Evolutionary conservation across 768 basidiomycete genomes (phyloP), one percentile per base, ranked within the genome.

Genomic region (Lyophyllum atratum): DNA sequence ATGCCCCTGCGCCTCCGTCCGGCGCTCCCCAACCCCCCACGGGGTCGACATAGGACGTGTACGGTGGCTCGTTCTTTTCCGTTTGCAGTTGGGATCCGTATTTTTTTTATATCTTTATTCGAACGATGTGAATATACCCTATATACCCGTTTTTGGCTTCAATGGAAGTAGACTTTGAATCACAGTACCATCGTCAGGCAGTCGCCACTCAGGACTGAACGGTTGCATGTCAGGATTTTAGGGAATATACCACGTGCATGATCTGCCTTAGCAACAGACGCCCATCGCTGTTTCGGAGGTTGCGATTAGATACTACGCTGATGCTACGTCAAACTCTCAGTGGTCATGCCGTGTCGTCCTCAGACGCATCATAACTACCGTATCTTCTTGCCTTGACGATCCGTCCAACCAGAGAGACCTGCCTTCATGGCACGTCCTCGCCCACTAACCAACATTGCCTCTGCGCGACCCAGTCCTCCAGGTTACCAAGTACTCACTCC

Each of bases 401-500:
- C 31, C 7, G 21, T 22, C 19, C 34, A 25, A 14, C 26, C 19
- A 12, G 19, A 22, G 15, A 24, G 29, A 25, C 46, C 26, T 28
- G 28, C 48, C 1, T 34, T 15, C 17, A 80, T 81, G 80, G 70
- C 75, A 33, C 74, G 73, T 31, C 75, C 77, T 29, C 66, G 65
- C 50, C 76, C 76, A 22, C 64, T 81, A 24, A 65, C 68, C n/a
- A 74, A 72, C 54, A 43, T 74, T 25, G 59, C 73, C 25, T 73
- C 76, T 37, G 70, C 72, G 31, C 62, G 70, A 29, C 59, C 70
- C 53, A 64, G 63, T 60, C 56, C 68, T 31, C 60, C 72, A 44
- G 73, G 77, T 47, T 67, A 76, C 54, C 76, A 70, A 54, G 46
- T 59, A 21, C 69, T 82, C 26, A 86, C 84, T 17, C 86, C 86